These are phyloP conservation scores for Phytophthora vignae DNA, from an alignment of 352 stramenopile genomes.

Conservation along the genomic window DNA sequence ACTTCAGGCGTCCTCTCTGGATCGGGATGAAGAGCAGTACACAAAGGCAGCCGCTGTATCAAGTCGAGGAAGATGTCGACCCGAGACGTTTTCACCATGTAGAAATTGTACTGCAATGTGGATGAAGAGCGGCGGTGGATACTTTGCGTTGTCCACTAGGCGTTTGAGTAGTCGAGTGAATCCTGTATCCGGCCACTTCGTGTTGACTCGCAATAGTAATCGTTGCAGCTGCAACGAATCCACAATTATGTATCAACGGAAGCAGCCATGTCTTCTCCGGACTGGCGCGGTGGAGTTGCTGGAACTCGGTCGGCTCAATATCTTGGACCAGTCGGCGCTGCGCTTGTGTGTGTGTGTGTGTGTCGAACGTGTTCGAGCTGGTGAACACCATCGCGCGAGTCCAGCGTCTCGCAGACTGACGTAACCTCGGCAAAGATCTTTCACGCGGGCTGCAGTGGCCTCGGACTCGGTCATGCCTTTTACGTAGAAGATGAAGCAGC, in stretches of 20 bases:
- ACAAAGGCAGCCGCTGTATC: too few species aligned
- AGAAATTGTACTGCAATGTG: not conserved
- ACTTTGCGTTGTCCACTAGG: not conserved
- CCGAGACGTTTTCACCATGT: not conserved
- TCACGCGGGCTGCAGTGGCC: not conserved
- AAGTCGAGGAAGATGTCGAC: too few species aligned
- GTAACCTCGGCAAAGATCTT: too few species aligned
- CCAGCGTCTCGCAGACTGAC: slow-evolving; percentile 88
- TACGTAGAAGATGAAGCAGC: not conserved
- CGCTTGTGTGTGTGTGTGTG: slow-evolving; percentile 19
- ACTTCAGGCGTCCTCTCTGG: too few species aligned
- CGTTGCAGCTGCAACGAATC: too few species aligned
- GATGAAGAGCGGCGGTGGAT: not conserved
- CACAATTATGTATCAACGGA: too few species aligned
- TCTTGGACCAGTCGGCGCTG: slow-evolving; percentile 41
- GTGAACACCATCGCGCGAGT: slow-evolving; percentile 86
- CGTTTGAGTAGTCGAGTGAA: not conserved
- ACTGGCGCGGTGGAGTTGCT: slow-evolving; percentile 37
- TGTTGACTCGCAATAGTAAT: too few species aligned
- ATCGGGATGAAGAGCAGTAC: too few species aligned
- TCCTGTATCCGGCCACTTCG: not conserved
- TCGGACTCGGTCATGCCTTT: slow-evolving; percentile 17
- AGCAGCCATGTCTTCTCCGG: too few species aligned
- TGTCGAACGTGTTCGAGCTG: slow-evolving; percentile 76
- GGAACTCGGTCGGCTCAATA: slow-evolving; percentile 75